Conservation (phyloP, 139 green algal species). For the Auxenochlorella pyrenoidosa region DNA sequence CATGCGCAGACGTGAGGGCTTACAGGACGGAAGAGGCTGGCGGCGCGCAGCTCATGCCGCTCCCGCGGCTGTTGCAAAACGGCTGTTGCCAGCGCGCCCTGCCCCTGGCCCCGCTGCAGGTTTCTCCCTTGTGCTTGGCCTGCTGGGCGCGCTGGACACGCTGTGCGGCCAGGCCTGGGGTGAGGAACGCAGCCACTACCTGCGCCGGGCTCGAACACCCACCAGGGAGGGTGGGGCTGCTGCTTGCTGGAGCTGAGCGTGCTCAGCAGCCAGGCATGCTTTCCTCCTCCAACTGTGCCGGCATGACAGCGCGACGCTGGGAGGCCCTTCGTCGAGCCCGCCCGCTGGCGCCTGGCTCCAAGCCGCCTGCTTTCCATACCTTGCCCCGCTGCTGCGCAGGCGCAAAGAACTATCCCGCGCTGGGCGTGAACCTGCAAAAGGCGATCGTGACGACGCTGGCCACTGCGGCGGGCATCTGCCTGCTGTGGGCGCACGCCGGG, state of each 20-base stretch:
- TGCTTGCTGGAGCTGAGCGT: too few species aligned
- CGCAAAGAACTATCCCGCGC: slow-evolving; percentile 64
- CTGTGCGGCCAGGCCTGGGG: slow-evolving; percentile 78
- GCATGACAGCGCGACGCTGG: too few species aligned
- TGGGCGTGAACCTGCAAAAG: slow-evolving; percentile 74
- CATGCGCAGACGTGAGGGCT: not conserved
- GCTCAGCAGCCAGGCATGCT: not conserved
- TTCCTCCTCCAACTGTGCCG: too few species aligned
- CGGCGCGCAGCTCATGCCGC: too few species aligned
- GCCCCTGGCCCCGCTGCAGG: not conserved
- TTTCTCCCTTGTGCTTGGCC: slow-evolving; percentile 21
- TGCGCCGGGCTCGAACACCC: too few species aligned
- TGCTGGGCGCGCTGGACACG: slow-evolving; percentile 75
- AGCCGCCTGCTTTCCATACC: too few species aligned
- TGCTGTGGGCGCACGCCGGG: slow-evolving; percentile 65
- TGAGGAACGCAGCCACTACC: not conserved
- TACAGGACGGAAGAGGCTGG: too few species aligned
- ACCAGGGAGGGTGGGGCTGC: too few species aligned
- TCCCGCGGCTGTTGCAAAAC: too few species aligned
- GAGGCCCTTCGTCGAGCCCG: too few species aligned
- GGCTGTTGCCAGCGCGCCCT: not conserved
- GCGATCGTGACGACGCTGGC: slow-evolving; percentile 63
- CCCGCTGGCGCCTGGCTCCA: too few species aligned
- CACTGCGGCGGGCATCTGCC: slow-evolving; percentile 47
- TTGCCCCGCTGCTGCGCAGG: not conserved